phyloP scores from a whole-genome alignment of 2,329 filamentous ascomycete genomes.

The Colletotrichum abscissum region DNA sequence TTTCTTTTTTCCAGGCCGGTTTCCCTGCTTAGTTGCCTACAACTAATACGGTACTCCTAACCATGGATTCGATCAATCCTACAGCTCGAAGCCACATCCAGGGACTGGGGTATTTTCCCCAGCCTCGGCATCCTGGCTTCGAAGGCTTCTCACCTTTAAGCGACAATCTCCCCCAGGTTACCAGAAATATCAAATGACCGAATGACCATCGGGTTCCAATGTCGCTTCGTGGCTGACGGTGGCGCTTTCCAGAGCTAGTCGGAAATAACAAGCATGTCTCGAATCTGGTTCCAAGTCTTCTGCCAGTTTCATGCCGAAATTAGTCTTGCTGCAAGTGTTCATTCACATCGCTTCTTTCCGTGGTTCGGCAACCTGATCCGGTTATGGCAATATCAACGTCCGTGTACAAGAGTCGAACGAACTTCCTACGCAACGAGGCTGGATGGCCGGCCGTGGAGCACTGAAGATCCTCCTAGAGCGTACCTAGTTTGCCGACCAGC shows the following conservation, averaged over 20 bases:
- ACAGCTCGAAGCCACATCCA: not conserved
- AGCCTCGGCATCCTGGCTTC: not conserved
- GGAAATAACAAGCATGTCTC: not conserved
- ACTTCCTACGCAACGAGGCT: not conserved
- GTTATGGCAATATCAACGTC: not conserved
- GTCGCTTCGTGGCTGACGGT: slow-evolving; percentile 14
- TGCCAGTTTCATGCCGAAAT: slow-evolving; percentile 18
- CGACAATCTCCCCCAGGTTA: not conserved
- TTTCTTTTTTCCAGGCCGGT: slow-evolving; percentile 31
- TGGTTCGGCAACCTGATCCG: slow-evolving; percentile 17
- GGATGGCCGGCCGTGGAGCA: not conserved
- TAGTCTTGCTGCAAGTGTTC: not conserved
- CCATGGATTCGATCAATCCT: not conserved
- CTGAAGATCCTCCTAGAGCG: not conserved
- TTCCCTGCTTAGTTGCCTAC: not conserved
- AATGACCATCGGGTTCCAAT: not conserved
- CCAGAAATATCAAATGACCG: not conserved
- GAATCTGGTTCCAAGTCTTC: slow-evolving; percentile 2
- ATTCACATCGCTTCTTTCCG: not conserved
- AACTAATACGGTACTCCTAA: not conserved
- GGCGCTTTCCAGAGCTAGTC: not conserved
- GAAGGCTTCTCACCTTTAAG: not conserved
- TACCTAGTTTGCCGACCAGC: not conserved
- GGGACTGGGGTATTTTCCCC: not conserved
- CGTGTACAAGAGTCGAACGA: not conserved